Percentiles rank a stretch among this genome's conserved stretches.
Conservation (phyloP, 2,329 filamentous ascomycete genomes). For the Cladosporium sp. region DNA sequence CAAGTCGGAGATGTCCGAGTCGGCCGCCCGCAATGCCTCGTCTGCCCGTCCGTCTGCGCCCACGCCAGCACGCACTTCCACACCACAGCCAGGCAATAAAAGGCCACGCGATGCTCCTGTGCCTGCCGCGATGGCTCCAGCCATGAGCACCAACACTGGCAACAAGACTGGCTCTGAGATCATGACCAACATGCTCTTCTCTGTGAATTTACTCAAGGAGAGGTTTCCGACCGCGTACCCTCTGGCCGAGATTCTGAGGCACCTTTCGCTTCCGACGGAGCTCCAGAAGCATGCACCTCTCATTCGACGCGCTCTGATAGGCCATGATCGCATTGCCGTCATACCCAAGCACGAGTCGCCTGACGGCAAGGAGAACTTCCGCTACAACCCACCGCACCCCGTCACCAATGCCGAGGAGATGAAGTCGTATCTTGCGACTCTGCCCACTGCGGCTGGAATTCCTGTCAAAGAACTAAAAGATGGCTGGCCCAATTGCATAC, state of each 20-base stretch:
- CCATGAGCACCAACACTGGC: slow-evolving; percentile 49
- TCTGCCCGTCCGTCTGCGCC: slow-evolving; percentile 23
- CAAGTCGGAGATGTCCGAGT: slow-evolving; percentile 28
- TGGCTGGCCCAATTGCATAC: slow-evolving; percentile 83
- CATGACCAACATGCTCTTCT: slow-evolving; percentile 83
- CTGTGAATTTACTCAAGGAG: slow-evolving; percentile 75
- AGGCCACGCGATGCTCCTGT: slow-evolving; percentile 3
- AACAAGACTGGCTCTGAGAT: slow-evolving; percentile 62
- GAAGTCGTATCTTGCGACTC: slow-evolving; percentile 73
- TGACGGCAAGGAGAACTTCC: slow-evolving; percentile 63
- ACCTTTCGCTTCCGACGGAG: slow-evolving; percentile 63
- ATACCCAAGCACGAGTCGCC: slow-evolving; percentile 37
- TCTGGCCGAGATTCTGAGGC: slow-evolving; percentile 73
- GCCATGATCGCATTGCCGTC: slow-evolving; percentile 60
- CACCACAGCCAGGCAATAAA: slow-evolving; percentile 8
- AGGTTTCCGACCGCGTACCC: slow-evolving; percentile 60
- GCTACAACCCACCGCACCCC: slow-evolving; percentile 77
- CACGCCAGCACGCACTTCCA: slow-evolving; percentile 20
- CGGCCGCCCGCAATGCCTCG: slow-evolving; percentile 26
- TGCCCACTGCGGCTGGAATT: slow-evolving; percentile 75
- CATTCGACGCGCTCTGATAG: slow-evolving; percentile 65
- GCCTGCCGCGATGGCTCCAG: neutral
- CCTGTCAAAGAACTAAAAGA: slow-evolving; percentile 89
- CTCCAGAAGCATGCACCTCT: slow-evolving; percentile 43
- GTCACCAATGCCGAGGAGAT: slow-evolving; percentile 76